These are phyloP conservation scores for Dysphania ambrosioides DNA, from an alignment of 148 eudicot species.

Conservation along the genomic window DNA sequence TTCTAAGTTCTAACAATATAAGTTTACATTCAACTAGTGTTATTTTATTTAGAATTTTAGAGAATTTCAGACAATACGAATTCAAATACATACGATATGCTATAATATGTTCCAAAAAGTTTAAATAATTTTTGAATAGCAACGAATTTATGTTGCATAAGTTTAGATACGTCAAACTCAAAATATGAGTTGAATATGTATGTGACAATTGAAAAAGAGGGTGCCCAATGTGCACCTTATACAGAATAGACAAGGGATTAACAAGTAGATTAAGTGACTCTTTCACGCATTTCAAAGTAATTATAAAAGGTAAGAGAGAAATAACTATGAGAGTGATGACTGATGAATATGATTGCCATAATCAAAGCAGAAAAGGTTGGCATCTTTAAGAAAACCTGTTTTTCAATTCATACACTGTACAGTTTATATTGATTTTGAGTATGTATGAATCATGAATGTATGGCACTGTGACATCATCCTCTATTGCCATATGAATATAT, in stretches of 20 bases:
- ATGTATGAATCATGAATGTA: background rate
- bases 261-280: conserved; percentile 11
- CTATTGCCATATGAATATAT: conserved; percentile 18
- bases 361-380: conserved; percentile 25
- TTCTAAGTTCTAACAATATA: too few relatives aligned
- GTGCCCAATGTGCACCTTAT: conserved; percentile 14
- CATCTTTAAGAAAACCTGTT: conserved; percentile 22
- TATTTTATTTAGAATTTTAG: too few relatives aligned
- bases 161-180: too few relatives aligned
- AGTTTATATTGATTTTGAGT: conserved; percentile 6
- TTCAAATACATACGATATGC: too few relatives aligned
- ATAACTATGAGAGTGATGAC: background rate
- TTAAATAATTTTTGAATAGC: too few relatives aligned
- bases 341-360: conserved; percentile 19
- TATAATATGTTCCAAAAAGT: too few relatives aligned
- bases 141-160: too few relatives aligned
- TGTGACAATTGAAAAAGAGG: too few relatives aligned
- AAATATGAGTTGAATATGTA: too few relatives aligned
- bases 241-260: background rate
- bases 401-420: conserved; percentile 18
- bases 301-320: background rate
- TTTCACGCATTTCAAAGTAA: conserved; percentile 16
- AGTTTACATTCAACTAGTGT: too few relatives aligned
- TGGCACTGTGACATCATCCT: background rate
- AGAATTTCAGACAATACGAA: too few relatives aligned